Percentiles rank a stretch among this genome's conserved stretches.
phyloP scores from a whole-genome alignment of 2,329 filamentous ascomycete genomes.

The Sphaerulina populicola region DNA sequence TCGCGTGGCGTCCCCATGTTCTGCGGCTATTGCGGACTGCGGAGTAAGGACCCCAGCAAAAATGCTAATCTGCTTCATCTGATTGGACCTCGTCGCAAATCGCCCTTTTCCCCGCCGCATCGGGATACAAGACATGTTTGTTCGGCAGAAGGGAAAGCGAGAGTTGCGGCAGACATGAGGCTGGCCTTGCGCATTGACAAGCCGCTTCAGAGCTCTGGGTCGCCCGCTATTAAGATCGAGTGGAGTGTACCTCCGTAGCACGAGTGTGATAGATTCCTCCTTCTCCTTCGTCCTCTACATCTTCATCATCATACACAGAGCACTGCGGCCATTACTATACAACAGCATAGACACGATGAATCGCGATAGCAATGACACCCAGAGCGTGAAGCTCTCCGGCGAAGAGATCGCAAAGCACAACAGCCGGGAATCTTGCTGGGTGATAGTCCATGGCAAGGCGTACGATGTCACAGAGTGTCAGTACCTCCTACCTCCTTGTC shows the following conservation, averaged over 20 bases:
- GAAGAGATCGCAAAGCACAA: constrained; percentile 65
- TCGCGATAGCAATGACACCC: constrained; percentile 36
- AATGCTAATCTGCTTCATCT: not conserved
- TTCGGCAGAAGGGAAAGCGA: constrained; percentile 12
- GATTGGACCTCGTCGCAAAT: not conserved
- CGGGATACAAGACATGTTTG: not conserved
- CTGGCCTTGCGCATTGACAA: constrained; percentile 7
- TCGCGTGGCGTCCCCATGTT: not conserved
- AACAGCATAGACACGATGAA: constrained; percentile 34
- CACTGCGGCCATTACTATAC: constrained; percentile 8
- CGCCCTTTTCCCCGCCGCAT: not conserved
- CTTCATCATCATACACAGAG: not conserved
- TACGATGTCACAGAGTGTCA: constrained; percentile 56
- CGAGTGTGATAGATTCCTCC: not conserved
- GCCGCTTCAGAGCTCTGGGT: constrained; percentile 1
- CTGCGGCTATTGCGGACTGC: constrained; percentile 9
- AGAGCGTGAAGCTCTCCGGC: constrained; percentile 35
- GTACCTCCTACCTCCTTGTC: too few species aligned
- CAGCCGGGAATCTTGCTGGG: constrained; percentile 78
- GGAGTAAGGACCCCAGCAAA: not conserved
- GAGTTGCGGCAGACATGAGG: constrained; percentile 9
- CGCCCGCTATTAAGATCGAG: constrained; percentile 7
- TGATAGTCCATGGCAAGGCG: constrained; percentile 71
- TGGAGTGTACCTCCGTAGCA: not conserved
- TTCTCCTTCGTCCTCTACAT: not conserved